phyloP scores from a whole-genome alignment of 768 basidiomycete species.

The Mycena capillaripes region DNA sequence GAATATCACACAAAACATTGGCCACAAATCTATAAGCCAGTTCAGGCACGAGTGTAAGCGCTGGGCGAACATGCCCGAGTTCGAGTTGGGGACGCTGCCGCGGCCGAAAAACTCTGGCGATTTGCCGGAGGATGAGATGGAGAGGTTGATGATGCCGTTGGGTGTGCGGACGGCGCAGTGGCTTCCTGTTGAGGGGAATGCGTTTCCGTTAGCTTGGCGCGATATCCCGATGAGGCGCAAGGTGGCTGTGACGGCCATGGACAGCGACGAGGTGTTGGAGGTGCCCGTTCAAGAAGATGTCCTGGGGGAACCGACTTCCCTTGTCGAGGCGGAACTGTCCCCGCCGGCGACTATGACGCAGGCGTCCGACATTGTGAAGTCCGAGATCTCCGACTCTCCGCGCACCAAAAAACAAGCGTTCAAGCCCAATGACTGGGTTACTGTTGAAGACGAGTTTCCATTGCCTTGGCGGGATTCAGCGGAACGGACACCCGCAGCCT shows the following conservation, averaged over 20 bases:
- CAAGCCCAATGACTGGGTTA: neutral
- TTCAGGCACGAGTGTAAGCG: constrained; percentile 24
- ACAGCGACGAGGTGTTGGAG: neutral
- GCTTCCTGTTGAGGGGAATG: neutral
- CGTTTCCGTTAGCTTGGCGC: neutral
- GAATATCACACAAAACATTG: constrained; percentile 36
- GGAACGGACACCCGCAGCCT: too few relatives aligned
- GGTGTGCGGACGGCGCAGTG: neutral
- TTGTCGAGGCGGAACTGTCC: too few relatives aligned
- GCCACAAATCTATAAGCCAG: neutral
- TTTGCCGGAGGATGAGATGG: neutral
- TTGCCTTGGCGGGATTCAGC: neutral
- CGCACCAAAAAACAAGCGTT: neutral
- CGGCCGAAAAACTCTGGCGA: neutral
- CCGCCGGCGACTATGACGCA: too few relatives aligned
- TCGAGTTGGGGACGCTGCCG: constrained; percentile 10
- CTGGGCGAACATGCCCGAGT: neutral
- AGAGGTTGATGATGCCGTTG: neutral
- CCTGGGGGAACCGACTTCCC: too few relatives aligned
- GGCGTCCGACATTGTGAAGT: neutral
- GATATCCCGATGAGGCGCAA: neutral
- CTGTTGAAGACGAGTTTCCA: neutral
- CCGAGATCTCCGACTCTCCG: neutral
- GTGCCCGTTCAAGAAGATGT: too few relatives aligned
- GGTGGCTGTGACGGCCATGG: too few relatives aligned